Evolutionary conservation across 2,329 filamentous ascomycete species (phyloP).

Genomic region (Colletotrichum siamense): DNA sequence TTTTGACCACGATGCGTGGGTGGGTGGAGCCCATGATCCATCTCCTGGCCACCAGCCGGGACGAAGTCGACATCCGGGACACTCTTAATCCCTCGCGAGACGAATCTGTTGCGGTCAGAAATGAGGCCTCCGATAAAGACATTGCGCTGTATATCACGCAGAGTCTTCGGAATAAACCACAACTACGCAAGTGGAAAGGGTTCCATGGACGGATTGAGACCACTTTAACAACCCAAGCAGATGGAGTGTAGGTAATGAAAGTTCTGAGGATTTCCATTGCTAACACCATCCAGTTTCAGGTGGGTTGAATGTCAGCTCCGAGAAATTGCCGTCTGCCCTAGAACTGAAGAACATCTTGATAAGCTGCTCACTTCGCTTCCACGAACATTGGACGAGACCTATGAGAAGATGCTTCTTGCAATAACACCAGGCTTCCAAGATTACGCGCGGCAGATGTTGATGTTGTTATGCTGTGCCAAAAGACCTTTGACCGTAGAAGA

Average conservation of each 20-base stretch:
- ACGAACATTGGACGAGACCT: constrained; percentile 29
- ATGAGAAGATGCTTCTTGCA: constrained; percentile 18
- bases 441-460: background rate
- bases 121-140: accelerated
- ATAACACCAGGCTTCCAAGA: accelerated
- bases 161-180: background rate
- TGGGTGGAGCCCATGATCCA: constrained; percentile 21
- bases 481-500: background rate
- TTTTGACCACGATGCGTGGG: accelerated
- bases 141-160: background rate
- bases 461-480: background rate
- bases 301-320: constrained; percentile 28
- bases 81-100: constrained; percentile 7
- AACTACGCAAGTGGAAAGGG: background rate
- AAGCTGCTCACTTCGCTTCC: constrained; percentile 30
- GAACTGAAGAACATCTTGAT: background rate
- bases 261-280: accelerated
- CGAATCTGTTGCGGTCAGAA: background rate
- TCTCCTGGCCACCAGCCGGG: constrained; percentile 37
- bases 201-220: background rate
- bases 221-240: background rate
- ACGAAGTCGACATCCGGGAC: constrained; percentile 34
- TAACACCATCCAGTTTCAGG: constrained; percentile 24
- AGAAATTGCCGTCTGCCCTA: constrained; percentile 11
- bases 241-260: background rate